A percentile compares a stretch with the other conserved stretches of the same genome.
Conservation (phyloP, 805 yeast species). For the Candida insectorum region DNA sequence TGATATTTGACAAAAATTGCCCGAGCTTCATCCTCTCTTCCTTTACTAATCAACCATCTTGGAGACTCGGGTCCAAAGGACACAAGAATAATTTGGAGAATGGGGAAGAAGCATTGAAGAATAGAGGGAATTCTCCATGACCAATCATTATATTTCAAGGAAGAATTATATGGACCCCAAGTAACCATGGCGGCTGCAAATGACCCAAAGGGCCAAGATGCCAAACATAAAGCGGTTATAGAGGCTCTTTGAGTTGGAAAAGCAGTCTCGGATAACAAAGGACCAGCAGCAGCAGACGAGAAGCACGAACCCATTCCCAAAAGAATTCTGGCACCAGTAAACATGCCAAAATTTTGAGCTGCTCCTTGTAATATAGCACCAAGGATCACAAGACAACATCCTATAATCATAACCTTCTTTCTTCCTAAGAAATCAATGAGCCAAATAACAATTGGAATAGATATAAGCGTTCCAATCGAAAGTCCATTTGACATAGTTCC, state of each 20-base stretch:
- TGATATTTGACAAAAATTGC: conserved; percentile 34
- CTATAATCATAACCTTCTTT: conserved; percentile 20
- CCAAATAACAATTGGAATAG: conserved; percentile 8
- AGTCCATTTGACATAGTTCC: conserved; percentile 35
- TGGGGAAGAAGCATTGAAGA: conserved; percentile 46
- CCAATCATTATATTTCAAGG: conserved; percentile 20
- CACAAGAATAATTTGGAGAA: conserved; percentile 32
- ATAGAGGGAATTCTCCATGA: conserved; percentile 54
- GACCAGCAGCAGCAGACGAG: no score
- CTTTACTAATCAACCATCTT: conserved; percentile 39
- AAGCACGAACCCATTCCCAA: no score
- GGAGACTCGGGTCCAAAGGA: conserved; percentile 48
- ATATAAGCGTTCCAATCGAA: conserved; percentile 12
- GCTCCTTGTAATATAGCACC: no score
- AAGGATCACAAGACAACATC: conserved; percentile 19
- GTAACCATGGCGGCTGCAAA: conserved; percentile 48
- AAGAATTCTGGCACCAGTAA: no score
- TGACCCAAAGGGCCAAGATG: conserved; percentile 50
- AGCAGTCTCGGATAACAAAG: no score
- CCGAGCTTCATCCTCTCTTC: conserved; percentile 41
- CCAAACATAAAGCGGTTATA: conserved; percentile 41
- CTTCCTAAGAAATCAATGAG: conserved; percentile 25
- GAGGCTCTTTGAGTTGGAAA: conserved; percentile 39
- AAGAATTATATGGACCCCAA: conserved; percentile 26
- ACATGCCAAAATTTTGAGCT: no score